Evolutionary conservation across 352 stramenopile species (phyloP).

Genomic region (Plasmopara muralis): DNA sequence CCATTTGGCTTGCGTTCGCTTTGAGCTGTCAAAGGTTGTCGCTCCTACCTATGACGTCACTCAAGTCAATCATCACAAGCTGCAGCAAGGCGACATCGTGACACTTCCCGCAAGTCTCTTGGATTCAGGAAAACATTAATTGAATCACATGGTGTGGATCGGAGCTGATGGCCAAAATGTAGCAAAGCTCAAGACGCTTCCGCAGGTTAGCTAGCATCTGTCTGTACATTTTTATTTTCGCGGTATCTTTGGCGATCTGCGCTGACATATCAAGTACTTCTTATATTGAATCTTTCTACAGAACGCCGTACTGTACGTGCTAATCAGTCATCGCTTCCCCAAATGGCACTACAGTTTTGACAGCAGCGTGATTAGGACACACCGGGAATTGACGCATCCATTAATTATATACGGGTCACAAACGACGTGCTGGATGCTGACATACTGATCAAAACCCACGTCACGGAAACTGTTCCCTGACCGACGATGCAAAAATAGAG

Average conservation of each 20-base stretch:
- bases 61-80: conserved; percentile 7
- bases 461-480: too few species aligned
- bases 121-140: neutral
- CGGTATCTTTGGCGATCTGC: too few species aligned
- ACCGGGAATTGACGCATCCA: too few species aligned
- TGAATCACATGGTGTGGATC: conserved; percentile 26
- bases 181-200: conserved; percentile 13
- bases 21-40: conserved; percentile 24
- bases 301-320: conserved; percentile 32
- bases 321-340: conserved; percentile 51
- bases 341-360: conserved; percentile 52
- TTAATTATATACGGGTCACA: too few species aligned
- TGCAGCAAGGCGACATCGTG: conserved; percentile 15
- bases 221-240: too few species aligned
- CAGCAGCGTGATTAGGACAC: conserved; percentile 34
- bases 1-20: conserved; percentile 38
- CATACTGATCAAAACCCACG: too few species aligned
- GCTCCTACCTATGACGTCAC: neutral
- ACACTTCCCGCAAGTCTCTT: conserved; percentile 15
- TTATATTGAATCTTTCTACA: conserved; percentile 2
- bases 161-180: conserved; percentile 31
- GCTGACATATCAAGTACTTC: too few species aligned
- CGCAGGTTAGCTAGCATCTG: neutral
- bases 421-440: too few species aligned
- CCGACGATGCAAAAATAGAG: too few species aligned